A percentile compares a stretch with the other conserved stretches of the same genome.
Evolutionary conservation across 2,329 filamentous ascomycete genomes (phyloP).

Genomic region (Trichoderma lentiforme): DNA sequence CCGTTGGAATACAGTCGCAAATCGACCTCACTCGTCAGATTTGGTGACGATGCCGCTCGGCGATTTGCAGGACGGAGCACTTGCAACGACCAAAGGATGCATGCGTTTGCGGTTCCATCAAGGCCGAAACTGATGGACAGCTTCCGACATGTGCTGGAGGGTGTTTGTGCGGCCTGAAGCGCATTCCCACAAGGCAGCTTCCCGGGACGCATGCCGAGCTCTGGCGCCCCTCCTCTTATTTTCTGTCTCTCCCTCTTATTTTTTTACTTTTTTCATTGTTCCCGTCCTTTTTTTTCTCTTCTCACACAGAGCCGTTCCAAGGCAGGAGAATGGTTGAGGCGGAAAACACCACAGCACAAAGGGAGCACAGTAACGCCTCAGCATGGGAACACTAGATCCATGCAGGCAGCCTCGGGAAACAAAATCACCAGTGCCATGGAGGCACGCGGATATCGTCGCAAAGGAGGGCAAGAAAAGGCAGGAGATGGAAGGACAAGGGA

Average conservation of each 20-base stretch:
- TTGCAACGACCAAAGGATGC: constrained; percentile 11
- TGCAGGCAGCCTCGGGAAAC: constrained; percentile 31
- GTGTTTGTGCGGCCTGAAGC: background rate
- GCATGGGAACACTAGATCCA: constrained; percentile 31
- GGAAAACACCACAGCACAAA: background rate
- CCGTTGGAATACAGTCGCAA: constrained; percentile 23
- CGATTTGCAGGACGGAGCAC: constrained; percentile 26
- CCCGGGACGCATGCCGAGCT: background rate
- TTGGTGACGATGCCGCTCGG: constrained; percentile 29
- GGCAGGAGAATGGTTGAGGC: background rate
- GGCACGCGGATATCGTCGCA: constrained; percentile 20
- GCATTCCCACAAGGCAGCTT: background rate
- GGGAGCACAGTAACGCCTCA: constrained; percentile 16
- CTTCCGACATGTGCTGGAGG: background rate
- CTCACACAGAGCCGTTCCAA: background rate
- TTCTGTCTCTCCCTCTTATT: background rate
- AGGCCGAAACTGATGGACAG: background rate
- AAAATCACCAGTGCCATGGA: constrained; percentile 27
- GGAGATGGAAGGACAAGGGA: constrained; percentile 21
- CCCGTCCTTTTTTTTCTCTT: background rate
- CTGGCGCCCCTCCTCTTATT: background rate
- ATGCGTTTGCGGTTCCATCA: constrained; percentile 8
- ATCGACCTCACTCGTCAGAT: background rate
- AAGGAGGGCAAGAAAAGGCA: constrained; percentile 24
- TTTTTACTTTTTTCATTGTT: background rate